A percentile compares a stretch with the other conserved stretches of the same genome.
Conservation (phyloP, 2,329 filamentous ascomycete genomes). For the Diaporthe helianthi region DNA sequence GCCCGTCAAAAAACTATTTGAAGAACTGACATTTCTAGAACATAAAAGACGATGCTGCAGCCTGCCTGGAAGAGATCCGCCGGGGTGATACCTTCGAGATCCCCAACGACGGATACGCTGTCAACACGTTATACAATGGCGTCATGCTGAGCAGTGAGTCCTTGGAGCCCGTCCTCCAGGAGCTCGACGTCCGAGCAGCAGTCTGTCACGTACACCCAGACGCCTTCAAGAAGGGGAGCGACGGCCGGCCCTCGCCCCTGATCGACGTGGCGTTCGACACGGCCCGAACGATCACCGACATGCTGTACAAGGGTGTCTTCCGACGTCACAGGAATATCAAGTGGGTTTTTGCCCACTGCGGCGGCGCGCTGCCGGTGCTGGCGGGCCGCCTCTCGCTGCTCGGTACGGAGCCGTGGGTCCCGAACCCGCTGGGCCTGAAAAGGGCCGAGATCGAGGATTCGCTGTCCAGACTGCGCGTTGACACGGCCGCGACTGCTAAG, state of each 20-base stretch:
- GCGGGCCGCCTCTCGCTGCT: conserved; percentile 71
- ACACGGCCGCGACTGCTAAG: conserved; percentile 3
- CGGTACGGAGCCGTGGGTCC: conserved; percentile 2
- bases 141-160: neutral
- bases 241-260: neutral
- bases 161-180: neutral
- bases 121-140: neutral
- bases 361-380: conserved; percentile 86
- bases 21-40: neutral
- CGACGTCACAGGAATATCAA: neutral
- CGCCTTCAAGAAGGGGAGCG: neutral
- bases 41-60: neutral
- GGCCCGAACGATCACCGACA: neutral
- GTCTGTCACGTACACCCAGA: neutral
- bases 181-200: neutral
- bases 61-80: conserved; percentile 1
- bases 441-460: neutral
- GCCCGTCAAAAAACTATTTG: no score
- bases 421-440: neutral
- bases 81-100: neutral
- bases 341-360: conserved; percentile 75
- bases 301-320: neutral
- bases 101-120: neutral
- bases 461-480: neutral
- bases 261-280: conserved; percentile 10